Evolutionary conservation across 2,329 filamentous ascomycete genomes (phyloP).

Genomic region (Monilinia laxa): DNA sequence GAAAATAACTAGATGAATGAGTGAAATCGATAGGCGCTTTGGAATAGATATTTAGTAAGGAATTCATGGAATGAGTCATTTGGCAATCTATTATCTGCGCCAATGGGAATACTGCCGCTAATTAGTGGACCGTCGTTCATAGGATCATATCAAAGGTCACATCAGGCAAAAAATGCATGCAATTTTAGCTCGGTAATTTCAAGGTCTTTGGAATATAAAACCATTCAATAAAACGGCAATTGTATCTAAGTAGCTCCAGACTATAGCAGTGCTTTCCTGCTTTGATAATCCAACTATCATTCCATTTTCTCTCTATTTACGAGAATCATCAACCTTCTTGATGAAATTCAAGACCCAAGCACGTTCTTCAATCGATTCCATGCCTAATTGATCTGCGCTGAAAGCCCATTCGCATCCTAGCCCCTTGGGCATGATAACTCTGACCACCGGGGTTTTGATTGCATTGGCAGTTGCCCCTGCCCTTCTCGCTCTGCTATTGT

Average conservation of each 20-base stretch:
- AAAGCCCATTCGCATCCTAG: neutral
- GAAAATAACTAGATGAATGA: too few species aligned
- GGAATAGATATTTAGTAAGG: too few species aligned
- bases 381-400: neutral
- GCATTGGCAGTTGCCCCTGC: accelerated
- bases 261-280: neutral
- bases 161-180: too few species aligned
- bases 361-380: conserved; percentile 14
- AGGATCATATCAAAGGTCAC: too few species aligned
- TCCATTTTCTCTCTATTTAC: neutral
- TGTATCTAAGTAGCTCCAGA: neutral
- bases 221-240: neutral
- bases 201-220: too few species aligned
- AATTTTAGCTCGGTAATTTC: too few species aligned
- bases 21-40: too few species aligned
- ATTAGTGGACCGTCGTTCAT: too few species aligned
- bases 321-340: neutral
- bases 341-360: neutral
- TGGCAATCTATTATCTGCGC: too few species aligned
- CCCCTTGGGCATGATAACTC: neutral
- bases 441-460: neutral
- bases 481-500: neutral
- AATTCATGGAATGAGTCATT: too few species aligned
- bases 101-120: too few species aligned
- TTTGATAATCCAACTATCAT: neutral